These are phyloP conservation scores for Tilletia setariae DNA, from an alignment of 1,284 basidiomycete genomes.

Conservation along the genomic window DNA sequence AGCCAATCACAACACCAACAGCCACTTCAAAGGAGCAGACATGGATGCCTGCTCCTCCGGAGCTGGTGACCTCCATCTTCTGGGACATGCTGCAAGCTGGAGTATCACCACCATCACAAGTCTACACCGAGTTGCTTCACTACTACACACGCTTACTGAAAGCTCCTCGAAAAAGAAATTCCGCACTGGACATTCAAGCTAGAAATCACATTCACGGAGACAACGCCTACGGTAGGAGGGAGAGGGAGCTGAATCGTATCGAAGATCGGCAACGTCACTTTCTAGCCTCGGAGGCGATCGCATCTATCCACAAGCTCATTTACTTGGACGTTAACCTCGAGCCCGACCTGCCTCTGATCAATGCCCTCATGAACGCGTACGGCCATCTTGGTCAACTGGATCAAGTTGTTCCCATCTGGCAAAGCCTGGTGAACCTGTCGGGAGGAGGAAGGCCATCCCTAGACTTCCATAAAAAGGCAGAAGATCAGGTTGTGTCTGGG, in stretches of 20 bases:
- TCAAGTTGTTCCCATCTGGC: constrained; percentile 76
- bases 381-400: constrained; percentile 68
- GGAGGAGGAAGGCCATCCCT: constrained; percentile 52
- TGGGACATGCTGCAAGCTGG: constrained; percentile 14
- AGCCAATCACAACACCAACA: neutral
- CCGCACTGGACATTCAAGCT: neutral
- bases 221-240: too few relatives aligned
- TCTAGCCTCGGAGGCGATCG: constrained; percentile 3
- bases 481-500: neutral
- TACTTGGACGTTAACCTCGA: constrained; percentile 71
- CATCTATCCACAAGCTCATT: constrained; percentile 66
- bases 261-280: neutral
- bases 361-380: constrained; percentile 86
- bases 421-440: constrained; percentile 60
- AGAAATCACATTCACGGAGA: neutral
- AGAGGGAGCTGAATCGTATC: neutral
- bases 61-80: constrained; percentile 13
- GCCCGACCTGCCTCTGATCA: constrained; percentile 74
- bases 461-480: constrained; percentile 14
- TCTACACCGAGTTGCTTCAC: neutral
- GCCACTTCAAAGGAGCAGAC: neutral
- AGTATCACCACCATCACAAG: neutral
- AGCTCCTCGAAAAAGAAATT: neutral
- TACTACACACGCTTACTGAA: constrained; percentile 3
- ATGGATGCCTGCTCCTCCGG: constrained; percentile 11